Evolutionary conservation across 495 filamentous ascomycete genomes (phyloP).

Genomic region (Gamarada debralockiae): DNA sequence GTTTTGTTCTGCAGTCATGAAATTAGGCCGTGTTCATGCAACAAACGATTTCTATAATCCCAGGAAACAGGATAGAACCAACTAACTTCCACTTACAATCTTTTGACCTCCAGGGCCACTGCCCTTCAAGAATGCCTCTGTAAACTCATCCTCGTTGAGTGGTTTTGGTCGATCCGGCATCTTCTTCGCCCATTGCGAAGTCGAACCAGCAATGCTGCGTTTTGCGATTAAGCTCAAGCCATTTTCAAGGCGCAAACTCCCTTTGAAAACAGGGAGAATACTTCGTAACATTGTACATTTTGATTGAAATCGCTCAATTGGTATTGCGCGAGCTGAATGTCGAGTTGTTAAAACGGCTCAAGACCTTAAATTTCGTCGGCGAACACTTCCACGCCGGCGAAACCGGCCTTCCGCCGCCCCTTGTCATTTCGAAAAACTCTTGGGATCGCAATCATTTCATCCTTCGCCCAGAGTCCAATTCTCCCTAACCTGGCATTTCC

Average conservation of each 20-base stretch:
- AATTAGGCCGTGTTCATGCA: not conserved
- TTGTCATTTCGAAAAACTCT: not conserved
- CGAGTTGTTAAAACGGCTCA: no score
- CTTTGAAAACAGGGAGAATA: constrained; percentile 15
- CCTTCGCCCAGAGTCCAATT: no score
- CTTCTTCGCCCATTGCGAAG: constrained; percentile 38
- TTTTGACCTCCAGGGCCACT: constrained; percentile 94
- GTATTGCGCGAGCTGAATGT: no score
- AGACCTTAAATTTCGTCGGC: no score
- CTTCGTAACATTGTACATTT: constrained; percentile 25
- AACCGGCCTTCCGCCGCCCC: not conserved
- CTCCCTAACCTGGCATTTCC: not conserved
- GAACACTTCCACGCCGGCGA: no score
- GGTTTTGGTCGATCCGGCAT: constrained; percentile 59
- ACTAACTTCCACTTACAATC: constrained; percentile 55
- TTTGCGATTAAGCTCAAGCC: not conserved
- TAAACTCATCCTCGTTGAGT: constrained; percentile 72
- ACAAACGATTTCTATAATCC: no score
- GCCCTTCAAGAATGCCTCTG: constrained; percentile 84
- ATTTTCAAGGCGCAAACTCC: constrained; percentile 4
- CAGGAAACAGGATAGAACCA: no score
- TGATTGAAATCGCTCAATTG: constrained; percentile 8
- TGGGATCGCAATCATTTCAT: not conserved
- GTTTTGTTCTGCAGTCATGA: constrained; percentile 77
- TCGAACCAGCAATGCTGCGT: constrained; percentile 9